These are phyloP conservation scores for Elaeagnus macrophylla DNA, from an alignment of 306 rosid genomes.

Conservation along the genomic window DNA sequence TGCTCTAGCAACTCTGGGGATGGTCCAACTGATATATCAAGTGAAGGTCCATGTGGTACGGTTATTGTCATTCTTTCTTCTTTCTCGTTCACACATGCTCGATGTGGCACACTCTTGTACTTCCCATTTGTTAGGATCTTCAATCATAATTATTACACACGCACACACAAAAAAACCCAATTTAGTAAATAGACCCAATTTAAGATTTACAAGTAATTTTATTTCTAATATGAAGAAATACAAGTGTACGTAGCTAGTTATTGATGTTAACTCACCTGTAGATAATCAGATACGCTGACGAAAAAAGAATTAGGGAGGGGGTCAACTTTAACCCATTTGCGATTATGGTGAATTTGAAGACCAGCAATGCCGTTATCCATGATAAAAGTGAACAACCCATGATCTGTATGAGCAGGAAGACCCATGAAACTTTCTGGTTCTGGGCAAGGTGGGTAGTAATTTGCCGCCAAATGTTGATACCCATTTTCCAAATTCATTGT, in stretches of 20 bases:
- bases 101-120: constrained; percentile 7
- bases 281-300: constrained; percentile 7
- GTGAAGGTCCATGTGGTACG: neutral
- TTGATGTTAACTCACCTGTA: constrained; percentile 1
- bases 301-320: constrained; percentile 3
- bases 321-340: constrained; percentile 3
- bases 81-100: constrained; percentile 5
- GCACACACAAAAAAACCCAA: neutral
- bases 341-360: constrained; percentile 4
- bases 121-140: constrained; percentile 14
- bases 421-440: constrained; percentile 7
- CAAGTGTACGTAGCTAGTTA: too few species aligned
- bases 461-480: constrained; percentile 2
- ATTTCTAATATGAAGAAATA: too few species aligned
- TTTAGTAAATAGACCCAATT: too few species aligned
- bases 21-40: constrained; percentile 5
- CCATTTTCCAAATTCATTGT: constrained; percentile 10
- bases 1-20: constrained; percentile 8
- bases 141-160: too few species aligned
- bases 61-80: constrained; percentile 8
- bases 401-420: constrained; percentile 8
- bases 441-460: constrained; percentile 9
- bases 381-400: neutral
- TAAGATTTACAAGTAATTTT: too few species aligned
- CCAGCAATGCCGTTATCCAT: constrained; percentile 4